A percentile compares a stretch with the other conserved stretches of the same genome.
Conservation (phyloP, 345 rosid genomes). For the Bruguiera sexangula region DNA sequence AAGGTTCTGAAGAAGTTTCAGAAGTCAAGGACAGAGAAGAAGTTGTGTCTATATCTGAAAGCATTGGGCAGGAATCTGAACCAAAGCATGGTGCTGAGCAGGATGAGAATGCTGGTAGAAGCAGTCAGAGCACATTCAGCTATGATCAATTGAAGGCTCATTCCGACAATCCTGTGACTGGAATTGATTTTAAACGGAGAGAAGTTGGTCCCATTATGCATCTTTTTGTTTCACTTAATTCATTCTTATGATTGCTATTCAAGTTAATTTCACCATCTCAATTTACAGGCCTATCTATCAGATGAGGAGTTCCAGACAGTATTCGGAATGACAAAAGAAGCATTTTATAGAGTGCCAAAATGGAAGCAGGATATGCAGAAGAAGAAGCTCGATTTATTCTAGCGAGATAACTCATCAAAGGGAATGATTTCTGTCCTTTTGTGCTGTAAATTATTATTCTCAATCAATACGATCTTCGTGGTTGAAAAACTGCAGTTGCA, state of each 20-base stretch:
- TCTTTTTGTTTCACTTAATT: conserved; percentile 3
- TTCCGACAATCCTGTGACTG: conserved; percentile 82
- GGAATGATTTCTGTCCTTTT: conserved; percentile 19
- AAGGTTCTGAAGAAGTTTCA: conserved; percentile 45
- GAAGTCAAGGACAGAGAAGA: conserved; percentile 53
- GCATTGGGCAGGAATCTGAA: conserved; percentile 44
- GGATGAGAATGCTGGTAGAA: conserved; percentile 36
- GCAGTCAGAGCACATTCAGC: conserved; percentile 48
- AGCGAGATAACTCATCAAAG: conserved; percentile 18
- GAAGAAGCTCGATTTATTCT: conserved; percentile 80
- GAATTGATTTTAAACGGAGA: conserved; percentile 88
- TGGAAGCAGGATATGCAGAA: conserved; percentile 98
- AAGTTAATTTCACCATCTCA: not conserved
- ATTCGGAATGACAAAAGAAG: conserved; percentile 72
- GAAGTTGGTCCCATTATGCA: conserved; percentile 55
- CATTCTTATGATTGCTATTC: not conserved
- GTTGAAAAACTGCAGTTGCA: conserved; percentile 15
- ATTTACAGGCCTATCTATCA: conserved; percentile 69
- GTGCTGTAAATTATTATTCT: conserved; percentile 12
- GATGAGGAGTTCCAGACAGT: conserved; percentile 73
- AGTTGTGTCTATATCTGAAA: conserved; percentile 38
- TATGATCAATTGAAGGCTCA: conserved; percentile 83
- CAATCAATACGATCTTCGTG: conserved; percentile 13
- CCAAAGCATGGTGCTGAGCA: conserved; percentile 41
- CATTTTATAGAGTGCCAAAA: conserved; percentile 72